Evolutionary conservation across 2,329 filamentous ascomycete species (phyloP), one percentile per base, ranked within the genome.

Genomic region (Aureobasidium sp.): DNA sequence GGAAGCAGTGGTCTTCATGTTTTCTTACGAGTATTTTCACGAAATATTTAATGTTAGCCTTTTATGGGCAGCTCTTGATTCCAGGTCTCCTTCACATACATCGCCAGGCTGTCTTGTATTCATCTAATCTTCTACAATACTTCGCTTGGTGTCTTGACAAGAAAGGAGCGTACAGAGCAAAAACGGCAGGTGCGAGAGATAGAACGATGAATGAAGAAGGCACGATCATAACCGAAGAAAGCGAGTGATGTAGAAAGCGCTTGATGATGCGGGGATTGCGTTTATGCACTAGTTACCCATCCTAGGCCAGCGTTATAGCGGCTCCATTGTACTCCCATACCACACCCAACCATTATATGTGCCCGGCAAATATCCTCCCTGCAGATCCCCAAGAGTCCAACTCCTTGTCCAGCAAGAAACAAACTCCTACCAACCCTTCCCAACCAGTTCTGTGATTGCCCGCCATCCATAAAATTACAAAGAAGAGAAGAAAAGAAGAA

Each of bases 391-490:
- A 8, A 16, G 25, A 6, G 25, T 21, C n/a, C 11, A 45, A 59
- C 55, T 59, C 44, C 55, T 49, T 59, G 55, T 48, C 55, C 55
- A 59, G 44, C 55, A 59, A 49, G 44, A 59, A 41, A 21, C 41
- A 37, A 47, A 58, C 42, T 47, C 53, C 53, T 27, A 2, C 3
- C 53, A 1, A 7, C 10, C 5, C 16, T 21, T 30, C 7, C 37
- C 44, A 55, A 9, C 42, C 13, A 32, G 29, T 47, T 32, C 47
- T 41, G 29, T 10, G 41, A 16, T 34, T 21, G 29, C 4, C 16
- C 16, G 8, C 16, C 29, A 21, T 27, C n/a, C 55, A n/a, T 59
- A 49, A 34, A 37, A 47, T 41, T 59, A 59, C 55, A 59, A 25
- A 30, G 34, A 59, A 16, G 36, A 36, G 6, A 41, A 25, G 25